These are phyloP conservation scores for Gossypium rotundifolium DNA, from an alignment of 345 rosid species.

Conservation along the genomic window DNA sequence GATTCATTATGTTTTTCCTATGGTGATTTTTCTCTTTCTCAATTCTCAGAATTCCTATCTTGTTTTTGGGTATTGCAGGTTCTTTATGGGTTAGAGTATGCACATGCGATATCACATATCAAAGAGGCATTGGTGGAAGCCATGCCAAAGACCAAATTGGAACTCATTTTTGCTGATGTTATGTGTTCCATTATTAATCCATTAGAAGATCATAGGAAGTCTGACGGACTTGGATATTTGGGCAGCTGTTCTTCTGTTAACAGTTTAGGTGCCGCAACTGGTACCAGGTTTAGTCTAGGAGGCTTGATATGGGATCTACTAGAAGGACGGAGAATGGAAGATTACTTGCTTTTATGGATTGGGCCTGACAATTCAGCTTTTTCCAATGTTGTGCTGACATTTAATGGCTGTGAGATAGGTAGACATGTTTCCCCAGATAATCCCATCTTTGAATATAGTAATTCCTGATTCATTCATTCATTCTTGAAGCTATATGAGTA, in stretches of 20 bases:
- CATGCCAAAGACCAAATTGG: constrained; percentile 18
- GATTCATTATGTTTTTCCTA: neutral
- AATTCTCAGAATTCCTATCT: neutral
- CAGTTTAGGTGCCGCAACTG: constrained; percentile 20
- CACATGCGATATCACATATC: constrained; percentile 47
- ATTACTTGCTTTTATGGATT: constrained; percentile 66
- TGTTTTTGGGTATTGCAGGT: constrained; percentile 38
- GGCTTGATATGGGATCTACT: constrained; percentile 79
- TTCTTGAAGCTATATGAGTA: neutral
- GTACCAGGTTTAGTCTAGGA: constrained; percentile 43
- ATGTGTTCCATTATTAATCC: constrained; percentile 48
- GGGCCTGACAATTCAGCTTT: constrained; percentile 79
- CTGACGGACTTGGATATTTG: constrained; percentile 24
- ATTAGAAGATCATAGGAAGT: constrained; percentile 23
- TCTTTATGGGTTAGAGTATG: constrained; percentile 85
- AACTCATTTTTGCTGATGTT: constrained; percentile 50
- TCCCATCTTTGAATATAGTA: neutral
- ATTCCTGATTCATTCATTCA: neutral
- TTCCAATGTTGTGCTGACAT: constrained; percentile 70
- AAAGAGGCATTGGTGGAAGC: constrained; percentile 38
- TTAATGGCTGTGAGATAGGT: constrained; percentile 84
- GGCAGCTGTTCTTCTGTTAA: constrained; percentile 16
- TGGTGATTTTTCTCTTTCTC: neutral
- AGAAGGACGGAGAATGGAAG: constrained; percentile 56
- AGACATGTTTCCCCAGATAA: constrained; percentile 9